Evolutionary conservation across 2,329 filamentous ascomycete species (phyloP).

Genomic region (Penicillium vulpinum): DNA sequence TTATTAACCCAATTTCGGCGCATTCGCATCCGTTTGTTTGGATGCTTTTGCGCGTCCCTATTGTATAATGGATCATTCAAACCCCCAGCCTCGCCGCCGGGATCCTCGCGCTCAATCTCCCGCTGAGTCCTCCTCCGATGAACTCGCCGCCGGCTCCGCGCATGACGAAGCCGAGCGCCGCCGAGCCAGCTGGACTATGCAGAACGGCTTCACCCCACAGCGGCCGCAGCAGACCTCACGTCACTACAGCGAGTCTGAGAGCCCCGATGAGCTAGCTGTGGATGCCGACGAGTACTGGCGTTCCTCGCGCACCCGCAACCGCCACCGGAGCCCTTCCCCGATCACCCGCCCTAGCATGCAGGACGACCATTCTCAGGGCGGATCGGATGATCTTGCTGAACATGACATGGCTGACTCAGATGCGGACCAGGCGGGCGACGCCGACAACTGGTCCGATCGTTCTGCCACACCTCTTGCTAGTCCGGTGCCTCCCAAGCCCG

Average conservation of each 20-base stretch:
- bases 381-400: slow-evolving; percentile 20
- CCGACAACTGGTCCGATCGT: slow-evolving; percentile 30
- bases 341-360: slow-evolving; percentile 19
- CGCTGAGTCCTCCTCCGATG: slow-evolving; percentile 42
- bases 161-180: slow-evolving; percentile 38
- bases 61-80: slow-evolving; percentile 27
- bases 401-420: slow-evolving; percentile 20
- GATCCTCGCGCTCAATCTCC: slow-evolving; percentile 30
- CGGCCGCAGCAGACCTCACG: slow-evolving; percentile 28
- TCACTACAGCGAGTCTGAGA: slow-evolving; percentile 37
- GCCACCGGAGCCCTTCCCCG: slow-evolving; percentile 25
- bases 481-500: slow-evolving; percentile 52
- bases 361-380: slow-evolving; percentile 7
- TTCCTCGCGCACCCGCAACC: slow-evolving; percentile 26
- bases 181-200: slow-evolving; percentile 37
- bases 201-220: slow-evolving; percentile 34
- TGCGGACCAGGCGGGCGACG: slow-evolving; percentile 10
- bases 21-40: slow-evolving; percentile 7
- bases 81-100: slow-evolving; percentile 35
- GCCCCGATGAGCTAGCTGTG: slow-evolving; percentile 48
- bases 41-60: neutral
- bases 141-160: slow-evolving; percentile 39
- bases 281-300: slow-evolving; percentile 42
- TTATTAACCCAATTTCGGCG: neutral
- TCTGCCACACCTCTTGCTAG: slow-evolving; percentile 40